Percentiles rank a stretch among this genome's conserved stretches.
phyloP scores from a whole-genome alignment of 306 rosid genomes.

The Vicia villosa region DNA sequence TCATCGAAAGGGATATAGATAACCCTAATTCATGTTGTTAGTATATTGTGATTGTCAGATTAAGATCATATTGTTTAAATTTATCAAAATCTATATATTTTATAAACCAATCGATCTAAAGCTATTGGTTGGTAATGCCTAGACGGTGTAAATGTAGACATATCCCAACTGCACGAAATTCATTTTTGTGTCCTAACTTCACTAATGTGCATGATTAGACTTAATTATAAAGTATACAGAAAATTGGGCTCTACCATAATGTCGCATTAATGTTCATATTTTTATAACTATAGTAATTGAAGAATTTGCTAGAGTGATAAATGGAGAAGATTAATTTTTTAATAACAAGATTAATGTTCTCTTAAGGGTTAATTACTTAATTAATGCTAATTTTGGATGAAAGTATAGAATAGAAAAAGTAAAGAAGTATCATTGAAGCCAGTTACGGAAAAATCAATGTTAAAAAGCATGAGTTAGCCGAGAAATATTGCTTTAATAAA shows the following conservation, averaged over 20 bases:
- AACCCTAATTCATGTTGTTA: not conserved
- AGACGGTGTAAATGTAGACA: not conserved
- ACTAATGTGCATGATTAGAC: conserved; percentile 32
- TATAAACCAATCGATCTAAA: not conserved
- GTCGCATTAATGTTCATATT: not conserved
- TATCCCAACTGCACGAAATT: not conserved
- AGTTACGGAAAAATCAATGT: conserved; percentile 37
- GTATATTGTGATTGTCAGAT: not conserved
- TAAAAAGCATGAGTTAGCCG: conserved; percentile 20
- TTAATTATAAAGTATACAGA: not conserved
- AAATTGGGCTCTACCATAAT: not conserved
- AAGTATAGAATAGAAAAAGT: conserved; percentile 23
- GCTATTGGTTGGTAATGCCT: not conserved
- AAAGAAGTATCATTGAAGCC: conserved; percentile 8
- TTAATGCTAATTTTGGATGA: conserved; percentile 11
- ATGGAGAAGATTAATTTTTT: not conserved
- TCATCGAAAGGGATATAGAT: not conserved
- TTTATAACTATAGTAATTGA: not conserved
- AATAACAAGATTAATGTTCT: conserved; percentile 19
- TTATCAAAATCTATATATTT: not conserved
- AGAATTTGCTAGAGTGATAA: not conserved
- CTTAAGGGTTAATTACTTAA: conserved; percentile 14
- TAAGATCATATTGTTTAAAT: not conserved
- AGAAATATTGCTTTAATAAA: conserved; percentile 43
- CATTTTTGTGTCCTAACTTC: not conserved